These are phyloP conservation scores for Xylaria sp. DNA, from an alignment of 2,329 filamentous ascomycete species.

Conservation along the genomic window DNA sequence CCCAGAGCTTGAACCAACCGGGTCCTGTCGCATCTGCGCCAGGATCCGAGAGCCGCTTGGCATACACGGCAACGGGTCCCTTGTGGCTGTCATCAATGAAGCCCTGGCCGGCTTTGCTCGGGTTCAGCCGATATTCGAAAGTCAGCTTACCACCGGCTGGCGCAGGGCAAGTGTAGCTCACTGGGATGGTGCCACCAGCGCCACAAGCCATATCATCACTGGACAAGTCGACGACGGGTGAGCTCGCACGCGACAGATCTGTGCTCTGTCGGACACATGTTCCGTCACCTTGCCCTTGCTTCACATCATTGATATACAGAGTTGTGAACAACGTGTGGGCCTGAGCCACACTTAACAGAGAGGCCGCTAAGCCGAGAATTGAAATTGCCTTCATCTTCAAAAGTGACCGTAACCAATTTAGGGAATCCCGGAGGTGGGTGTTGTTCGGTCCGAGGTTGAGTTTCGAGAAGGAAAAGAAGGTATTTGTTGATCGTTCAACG, in stretches of 20 bases:
- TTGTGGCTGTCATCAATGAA: conserved; percentile 57
- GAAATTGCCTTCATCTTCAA: conserved; percentile 44
- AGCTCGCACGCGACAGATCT: conserved; percentile 55
- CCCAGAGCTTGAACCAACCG: conserved; percentile 80
- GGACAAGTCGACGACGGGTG: conserved; percentile 61
- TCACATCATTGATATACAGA: conserved; percentile 62
- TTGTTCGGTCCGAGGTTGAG: not conserved
- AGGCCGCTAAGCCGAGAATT: conserved; percentile 11
- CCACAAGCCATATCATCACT: conserved; percentile 73
- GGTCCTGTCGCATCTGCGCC: conserved; percentile 60
- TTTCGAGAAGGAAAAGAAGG: not conserved
- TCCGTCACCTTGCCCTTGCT: conserved; percentile 74
- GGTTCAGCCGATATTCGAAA: conserved; percentile 69
- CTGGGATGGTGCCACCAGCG: conserved; percentile 49
- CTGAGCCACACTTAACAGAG: conserved; percentile 41
- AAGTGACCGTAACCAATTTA: not conserved
- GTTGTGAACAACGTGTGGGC: conserved; percentile 66
- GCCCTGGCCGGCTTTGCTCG: conserved; percentile 57
- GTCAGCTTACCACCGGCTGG: conserved; percentile 60
- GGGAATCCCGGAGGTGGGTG: not conserved
- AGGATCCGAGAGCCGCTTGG: conserved; percentile 63
- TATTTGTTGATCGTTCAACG: conserved; percentile 3
- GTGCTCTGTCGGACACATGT: conserved; percentile 71
- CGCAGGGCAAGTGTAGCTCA: conserved; percentile 54
- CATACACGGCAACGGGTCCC: conserved; percentile 73